phyloP scores from a whole-genome alignment of 331 rosid species.

The Cucumis variabilis region DNA sequence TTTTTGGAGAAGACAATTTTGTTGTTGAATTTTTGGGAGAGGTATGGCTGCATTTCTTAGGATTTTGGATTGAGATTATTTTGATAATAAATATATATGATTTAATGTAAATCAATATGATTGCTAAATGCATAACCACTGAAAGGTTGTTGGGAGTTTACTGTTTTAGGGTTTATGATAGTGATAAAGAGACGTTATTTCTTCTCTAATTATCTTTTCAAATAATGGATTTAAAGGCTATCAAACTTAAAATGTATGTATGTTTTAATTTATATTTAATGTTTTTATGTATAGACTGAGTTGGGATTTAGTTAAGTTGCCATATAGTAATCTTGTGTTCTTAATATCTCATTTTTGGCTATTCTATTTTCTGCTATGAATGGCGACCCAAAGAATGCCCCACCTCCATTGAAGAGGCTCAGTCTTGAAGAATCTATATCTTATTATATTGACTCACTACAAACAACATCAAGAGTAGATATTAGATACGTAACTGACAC shows the following conservation, averaged over 20 bases:
- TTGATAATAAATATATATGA: not conserved
- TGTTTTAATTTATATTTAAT: not conserved
- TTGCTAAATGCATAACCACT: slow-evolving; percentile 1
- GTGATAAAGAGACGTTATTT: not conserved
- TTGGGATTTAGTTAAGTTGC: not conserved
- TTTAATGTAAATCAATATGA: slow-evolving; percentile 15
- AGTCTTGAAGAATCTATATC: slow-evolving; percentile 74
- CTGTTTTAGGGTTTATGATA: not conserved
- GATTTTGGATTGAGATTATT: not conserved
- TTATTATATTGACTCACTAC: too few relatives aligned
- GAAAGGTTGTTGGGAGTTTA: slow-evolving; percentile 12
- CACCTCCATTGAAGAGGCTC: slow-evolving; percentile 97
- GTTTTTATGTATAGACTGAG: not conserved
- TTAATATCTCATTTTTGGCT: not conserved
- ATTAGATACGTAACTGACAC: too few relatives aligned
- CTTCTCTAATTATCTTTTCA: not conserved
- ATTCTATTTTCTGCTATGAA: not conserved
- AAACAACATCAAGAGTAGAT: too few relatives aligned
- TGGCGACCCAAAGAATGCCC: slow-evolving; percentile 90
- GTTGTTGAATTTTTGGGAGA: slow-evolving; percentile 98
- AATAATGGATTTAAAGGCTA: not conserved
- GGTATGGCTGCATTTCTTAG: slow-evolving; percentile 58
- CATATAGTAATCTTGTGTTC: not conserved
- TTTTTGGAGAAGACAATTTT: slow-evolving; percentile 86
- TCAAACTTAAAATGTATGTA: not conserved